Evolutionary conservation across 345 rosid species (phyloP).

Genomic region (Eucalyptus erythrocorys): DNA sequence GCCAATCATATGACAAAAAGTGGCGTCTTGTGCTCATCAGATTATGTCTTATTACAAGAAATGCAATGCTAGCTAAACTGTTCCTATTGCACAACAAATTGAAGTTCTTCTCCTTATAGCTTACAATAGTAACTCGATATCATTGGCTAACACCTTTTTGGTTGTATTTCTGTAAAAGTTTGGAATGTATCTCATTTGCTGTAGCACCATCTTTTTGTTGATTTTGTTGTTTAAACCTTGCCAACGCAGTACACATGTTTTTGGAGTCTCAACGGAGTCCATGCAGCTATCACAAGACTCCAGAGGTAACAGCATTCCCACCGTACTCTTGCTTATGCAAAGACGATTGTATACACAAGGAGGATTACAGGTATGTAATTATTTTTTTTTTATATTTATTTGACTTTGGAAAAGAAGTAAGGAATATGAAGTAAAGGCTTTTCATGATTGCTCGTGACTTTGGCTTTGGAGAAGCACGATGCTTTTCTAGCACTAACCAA

Average conservation of each 20-base stretch:
- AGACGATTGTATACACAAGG: conserved; percentile 71
- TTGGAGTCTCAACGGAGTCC: conserved; percentile 94
- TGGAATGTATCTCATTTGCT: not conserved
- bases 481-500: not conserved
- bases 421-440: not conserved
- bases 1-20: not conserved
- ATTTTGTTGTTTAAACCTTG: not conserved
- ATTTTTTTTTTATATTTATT: not conserved
- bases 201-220: not conserved
- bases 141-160: not conserved
- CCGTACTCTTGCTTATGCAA: conserved; percentile 77
- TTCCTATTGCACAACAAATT: not conserved
- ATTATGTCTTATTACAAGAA: not conserved
- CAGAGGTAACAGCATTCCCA: conserved; percentile 92
- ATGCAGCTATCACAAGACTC: conserved; percentile 93
- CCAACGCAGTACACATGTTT: conserved; percentile 69
- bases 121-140: not conserved
- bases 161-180: not conserved
- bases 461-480: not conserved
- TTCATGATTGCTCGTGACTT: not conserved
- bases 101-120: not conserved
- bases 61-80: not conserved
- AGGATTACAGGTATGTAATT: conserved; percentile 54
- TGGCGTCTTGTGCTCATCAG: not conserved
- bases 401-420: not conserved